A percentile compares a stretch with the other conserved stretches of the same genome.
Conservation (phyloP, 257 asterid genomes). For the Ocimum tenuiflorum region DNA sequence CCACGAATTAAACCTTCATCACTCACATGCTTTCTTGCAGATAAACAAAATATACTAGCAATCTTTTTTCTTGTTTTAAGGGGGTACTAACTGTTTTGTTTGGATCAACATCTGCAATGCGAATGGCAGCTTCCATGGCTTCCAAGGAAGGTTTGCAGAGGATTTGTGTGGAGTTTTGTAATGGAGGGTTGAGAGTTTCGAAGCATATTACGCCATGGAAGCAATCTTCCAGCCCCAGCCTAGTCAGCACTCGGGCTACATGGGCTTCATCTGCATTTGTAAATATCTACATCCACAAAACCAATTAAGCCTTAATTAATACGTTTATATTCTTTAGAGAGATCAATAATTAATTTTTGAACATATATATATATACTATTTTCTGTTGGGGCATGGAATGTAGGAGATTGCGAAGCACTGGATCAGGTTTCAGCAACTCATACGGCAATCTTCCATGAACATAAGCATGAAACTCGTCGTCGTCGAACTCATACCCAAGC, state of each 20-base stretch:
- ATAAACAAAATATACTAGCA: neutral
- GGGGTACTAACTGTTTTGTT: slow-evolving; percentile 55
- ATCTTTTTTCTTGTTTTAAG: neutral
- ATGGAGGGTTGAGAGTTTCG: slow-evolving; percentile 65
- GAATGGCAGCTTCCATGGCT: slow-evolving; percentile 69
- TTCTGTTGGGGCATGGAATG: slow-evolving; percentile 74
- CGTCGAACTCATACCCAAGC: slow-evolving; percentile 71
- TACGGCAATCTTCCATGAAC: slow-evolving; percentile 87
- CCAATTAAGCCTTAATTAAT: too few relatives aligned
- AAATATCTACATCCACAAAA: slow-evolving; percentile 74
- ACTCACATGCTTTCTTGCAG: neutral
- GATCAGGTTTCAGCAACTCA: slow-evolving; percentile 65
- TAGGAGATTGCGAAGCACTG: slow-evolving; percentile 57
- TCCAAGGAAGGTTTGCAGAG: slow-evolving; percentile 72
- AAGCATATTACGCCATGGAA: slow-evolving; percentile 83
- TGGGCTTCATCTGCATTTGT: slow-evolving; percentile 76
- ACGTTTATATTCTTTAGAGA: neutral
- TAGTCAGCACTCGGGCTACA: slow-evolving; percentile 53
- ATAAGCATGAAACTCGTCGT: slow-evolving; percentile 67
- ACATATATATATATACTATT: slow-evolving; percentile 51
- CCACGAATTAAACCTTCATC: neutral
- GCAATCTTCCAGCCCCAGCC: slow-evolving; percentile 75
- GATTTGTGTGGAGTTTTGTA: slow-evolving; percentile 29
- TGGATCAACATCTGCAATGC: slow-evolving; percentile 61
- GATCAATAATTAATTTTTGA: neutral